Base-by-base conservation (phyloP, 2,329 filamentous ascomycete species). In the Chrysoporthe puriensis region DNA sequence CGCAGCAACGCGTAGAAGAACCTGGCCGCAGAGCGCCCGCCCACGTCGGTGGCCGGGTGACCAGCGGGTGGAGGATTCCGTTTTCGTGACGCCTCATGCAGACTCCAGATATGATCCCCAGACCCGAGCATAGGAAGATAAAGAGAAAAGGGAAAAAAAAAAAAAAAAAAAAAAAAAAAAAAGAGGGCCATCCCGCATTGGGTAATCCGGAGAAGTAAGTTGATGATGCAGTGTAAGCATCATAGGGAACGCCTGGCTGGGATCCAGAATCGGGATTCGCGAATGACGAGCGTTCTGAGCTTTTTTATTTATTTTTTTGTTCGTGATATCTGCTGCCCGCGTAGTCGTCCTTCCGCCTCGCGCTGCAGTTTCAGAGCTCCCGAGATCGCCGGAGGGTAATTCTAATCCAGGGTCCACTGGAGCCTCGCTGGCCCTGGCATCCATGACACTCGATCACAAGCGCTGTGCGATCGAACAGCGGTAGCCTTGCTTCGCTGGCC, bases 401-500 rank as follows among this genome's bases (percentile, higher is more conserved):
- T 7, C 5, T 40, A 40, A 40, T 2, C 36, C 36, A 40, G 36
- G 36, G 36, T 40, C 36, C 36, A 9, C 36, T 40, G 9, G 36
- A 40, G 36, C 36, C 36, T 40, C 36, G 46, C 46, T 21, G 46
- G 46, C 50, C 21, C 26, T 6, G 21, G 50, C 50, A 52, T 52
- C 50, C 50, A 52, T 52, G 50, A n/a, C 21, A 21, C 48, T 13
- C 32, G 13, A 52, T 52, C 50, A 54, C 21, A 52, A 52, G 48
- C 48, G 21, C 48, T 52, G 48, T 26, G 48, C 11, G 48, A 26
- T 21, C 3, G 14, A 21, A 48, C 50, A 56, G 62, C 62, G 62
- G 62, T 63, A 32, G 48, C 50, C 62, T 46, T 63, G 62, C 46
- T n/a, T n/a, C 26, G 21, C n/a, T 44, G 18, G 11, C 6, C 9